phyloP scores from a whole-genome alignment of 1,284 basidiomycete genomes.

The Irpex sp. region DNA sequence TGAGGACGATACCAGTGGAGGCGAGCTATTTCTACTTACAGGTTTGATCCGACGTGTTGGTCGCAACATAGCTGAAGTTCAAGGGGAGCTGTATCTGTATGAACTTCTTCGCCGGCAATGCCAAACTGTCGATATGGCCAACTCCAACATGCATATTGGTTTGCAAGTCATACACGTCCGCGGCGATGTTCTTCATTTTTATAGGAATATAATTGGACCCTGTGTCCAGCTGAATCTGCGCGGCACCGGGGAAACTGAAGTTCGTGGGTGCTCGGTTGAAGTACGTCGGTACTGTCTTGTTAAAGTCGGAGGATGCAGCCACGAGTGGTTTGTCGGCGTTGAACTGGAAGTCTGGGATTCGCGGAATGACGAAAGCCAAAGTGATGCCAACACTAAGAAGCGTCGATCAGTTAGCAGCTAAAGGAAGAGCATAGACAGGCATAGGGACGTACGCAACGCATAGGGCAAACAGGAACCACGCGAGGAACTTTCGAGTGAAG shows the following conservation, averaged over 20 bases:
- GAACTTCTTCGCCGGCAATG: slow-evolving; percentile 61
- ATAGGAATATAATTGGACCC: slow-evolving; percentile 70
- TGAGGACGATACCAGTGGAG: not conserved
- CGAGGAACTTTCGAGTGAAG: slow-evolving; percentile 68
- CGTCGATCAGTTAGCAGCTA: not conserved
- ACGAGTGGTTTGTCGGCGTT: slow-evolving; percentile 54
- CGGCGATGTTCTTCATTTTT: slow-evolving; percentile 63
- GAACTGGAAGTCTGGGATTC: slow-evolving; percentile 70
- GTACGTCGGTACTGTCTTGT: slow-evolving; percentile 46
- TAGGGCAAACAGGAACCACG: slow-evolving; percentile 63
- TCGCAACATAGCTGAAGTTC: slow-evolving; percentile 76
- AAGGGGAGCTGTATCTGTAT: slow-evolving; percentile 66
- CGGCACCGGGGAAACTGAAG: slow-evolving; percentile 78
- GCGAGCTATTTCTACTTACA: slow-evolving; percentile 41
- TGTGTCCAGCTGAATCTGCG: slow-evolving; percentile 74
- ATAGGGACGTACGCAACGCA: slow-evolving; percentile 56
- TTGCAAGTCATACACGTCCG: slow-evolving; percentile 61
- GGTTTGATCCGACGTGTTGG: slow-evolving; percentile 78
- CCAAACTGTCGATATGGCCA: slow-evolving; percentile 55
- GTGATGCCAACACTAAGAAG: slow-evolving; percentile 58
- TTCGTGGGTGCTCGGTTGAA: slow-evolving; percentile 79
- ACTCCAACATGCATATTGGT: slow-evolving; percentile 60
- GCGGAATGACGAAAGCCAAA: slow-evolving; percentile 75
- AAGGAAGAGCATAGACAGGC: not conserved
- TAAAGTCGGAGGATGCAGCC: slow-evolving; percentile 54